A percentile compares a stretch with the other conserved stretches of the same genome.
Evolutionary conservation across 805 yeast species (phyloP).

Genomic region (Ogataea parapolymorpha): DNA sequence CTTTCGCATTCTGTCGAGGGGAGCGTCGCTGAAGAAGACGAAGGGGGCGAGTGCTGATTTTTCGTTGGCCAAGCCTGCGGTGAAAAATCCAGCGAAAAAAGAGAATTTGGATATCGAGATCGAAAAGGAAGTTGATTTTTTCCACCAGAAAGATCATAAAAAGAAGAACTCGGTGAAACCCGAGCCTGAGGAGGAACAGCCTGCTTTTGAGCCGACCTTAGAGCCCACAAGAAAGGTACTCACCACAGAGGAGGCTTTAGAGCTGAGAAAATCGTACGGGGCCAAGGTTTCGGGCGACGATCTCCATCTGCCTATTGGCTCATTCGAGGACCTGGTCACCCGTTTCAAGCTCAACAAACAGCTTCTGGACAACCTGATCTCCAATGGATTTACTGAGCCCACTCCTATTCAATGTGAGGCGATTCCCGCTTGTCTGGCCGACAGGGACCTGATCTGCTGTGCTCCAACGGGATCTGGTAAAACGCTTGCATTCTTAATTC

Average conservation of each 20-base stretch:
- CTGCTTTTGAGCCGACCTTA: conserved; percentile 29
- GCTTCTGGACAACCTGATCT: conserved; percentile 60
- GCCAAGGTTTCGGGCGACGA: conserved; percentile 81
- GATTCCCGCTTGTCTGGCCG: conserved; percentile 67
- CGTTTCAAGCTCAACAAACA: conserved; percentile 63
- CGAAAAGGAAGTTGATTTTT: conserved; percentile 79
- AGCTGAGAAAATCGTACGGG: conserved; percentile 55
- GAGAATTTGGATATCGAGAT: conserved; percentile 47
- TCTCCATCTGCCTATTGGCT: conserved; percentile 85
- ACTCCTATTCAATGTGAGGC: conserved; percentile 93
- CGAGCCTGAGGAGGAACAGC: conserved; percentile 13
- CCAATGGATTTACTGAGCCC: conserved; percentile 75
- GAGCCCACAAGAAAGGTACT: conserved; percentile 36
- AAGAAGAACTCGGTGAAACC: not conserved
- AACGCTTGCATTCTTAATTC: conserved; percentile 85
- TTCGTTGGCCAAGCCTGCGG: conserved; percentile 30
- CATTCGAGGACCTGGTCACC: conserved; percentile 74
- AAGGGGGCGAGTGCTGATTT: conserved; percentile 44
- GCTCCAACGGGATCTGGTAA: conserved; percentile 99
- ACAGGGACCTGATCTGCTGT: conserved; percentile 82
- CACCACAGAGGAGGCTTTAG: conserved; percentile 55
- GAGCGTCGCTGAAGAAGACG: conserved; percentile 71
- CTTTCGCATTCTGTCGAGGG: conserved; percentile 78
- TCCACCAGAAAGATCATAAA: conserved; percentile 42
- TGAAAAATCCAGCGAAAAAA: conserved; percentile 29